phyloP scores from a whole-genome alignment of 208 protist species.

The Trypanosoma avium region DNA sequence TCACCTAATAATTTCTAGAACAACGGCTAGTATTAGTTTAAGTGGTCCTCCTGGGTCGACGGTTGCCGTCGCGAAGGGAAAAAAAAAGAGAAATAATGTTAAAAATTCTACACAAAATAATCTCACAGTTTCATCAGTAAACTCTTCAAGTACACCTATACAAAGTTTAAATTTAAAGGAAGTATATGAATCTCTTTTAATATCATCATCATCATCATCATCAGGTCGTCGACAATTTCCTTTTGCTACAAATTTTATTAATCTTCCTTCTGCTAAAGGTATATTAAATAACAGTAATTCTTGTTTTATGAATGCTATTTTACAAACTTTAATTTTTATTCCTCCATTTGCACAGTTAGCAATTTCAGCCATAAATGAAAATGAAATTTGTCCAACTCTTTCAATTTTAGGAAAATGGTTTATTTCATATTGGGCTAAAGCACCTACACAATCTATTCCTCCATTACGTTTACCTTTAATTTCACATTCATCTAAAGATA shows the following conservation, averaged over 20 bases:
- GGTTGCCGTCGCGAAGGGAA: constrained; percentile 6
- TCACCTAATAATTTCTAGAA: constrained; percentile 3
- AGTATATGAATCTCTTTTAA: constrained; percentile 1
- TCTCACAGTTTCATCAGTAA: neutral
- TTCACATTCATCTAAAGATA: neutral
- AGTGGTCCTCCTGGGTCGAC: constrained; percentile 33
- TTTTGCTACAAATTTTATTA: constrained; percentile 38
- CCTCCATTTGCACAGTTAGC: constrained; percentile 73
- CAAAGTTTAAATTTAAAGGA: constrained; percentile 9
- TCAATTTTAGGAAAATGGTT: constrained; percentile 59
- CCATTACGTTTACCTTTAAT: constrained; percentile 33
- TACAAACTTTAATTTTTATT: constrained; percentile 65
- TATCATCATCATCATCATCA: neutral
- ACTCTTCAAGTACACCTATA: neutral
- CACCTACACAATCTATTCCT: constrained; percentile 10
- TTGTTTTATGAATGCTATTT: constrained; percentile 85
- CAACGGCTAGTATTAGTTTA: neutral
- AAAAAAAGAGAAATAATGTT: neutral
- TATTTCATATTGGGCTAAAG: constrained; percentile 63
- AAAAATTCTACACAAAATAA: neutral
- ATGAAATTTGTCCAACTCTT: constrained; percentile 45
- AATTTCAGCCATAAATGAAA: constrained; percentile 37
- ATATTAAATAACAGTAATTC: constrained; percentile 79
- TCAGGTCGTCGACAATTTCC: neutral
- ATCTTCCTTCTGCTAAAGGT: constrained; percentile 51